These are phyloP conservation scores for Esteya vermicola DNA, from an alignment of 2,329 filamentous ascomycete genomes.

Conservation along the genomic window DNA sequence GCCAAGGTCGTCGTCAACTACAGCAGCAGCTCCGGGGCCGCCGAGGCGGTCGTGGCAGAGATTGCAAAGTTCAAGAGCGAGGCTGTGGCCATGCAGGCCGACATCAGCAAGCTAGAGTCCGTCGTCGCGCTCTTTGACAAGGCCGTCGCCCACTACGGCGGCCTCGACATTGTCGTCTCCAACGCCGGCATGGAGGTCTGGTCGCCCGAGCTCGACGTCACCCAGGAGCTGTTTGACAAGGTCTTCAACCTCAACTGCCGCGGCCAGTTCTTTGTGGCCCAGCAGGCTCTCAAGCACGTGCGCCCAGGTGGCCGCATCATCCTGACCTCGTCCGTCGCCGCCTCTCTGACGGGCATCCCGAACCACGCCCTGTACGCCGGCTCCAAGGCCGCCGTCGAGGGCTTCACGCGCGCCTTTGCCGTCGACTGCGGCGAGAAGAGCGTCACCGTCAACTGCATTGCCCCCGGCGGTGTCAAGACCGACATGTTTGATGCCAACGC, in stretches of 20 bases:
- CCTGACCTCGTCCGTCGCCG: conserved; percentile 56
- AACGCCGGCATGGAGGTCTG: conserved; percentile 60
- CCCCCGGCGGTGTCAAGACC: conserved; percentile 58
- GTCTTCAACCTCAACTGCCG: conserved; percentile 59
- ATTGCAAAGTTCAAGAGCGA: conserved; percentile 41
- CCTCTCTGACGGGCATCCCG: conserved; percentile 50
- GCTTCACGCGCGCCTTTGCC: conserved; percentile 56
- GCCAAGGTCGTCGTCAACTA: conserved; percentile 56
- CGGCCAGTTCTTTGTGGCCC: conserved; percentile 65
- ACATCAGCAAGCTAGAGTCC: conserved; percentile 44
- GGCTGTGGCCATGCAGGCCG: conserved; percentile 46
- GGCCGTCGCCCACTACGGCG: conserved; percentile 51
- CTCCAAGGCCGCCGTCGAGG: conserved; percentile 59
- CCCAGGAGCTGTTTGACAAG: conserved; percentile 55
- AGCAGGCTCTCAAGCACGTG: conserved; percentile 59
- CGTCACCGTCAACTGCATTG: conserved; percentile 60
- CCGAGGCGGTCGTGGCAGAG: conserved; percentile 40
- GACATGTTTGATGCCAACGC: conserved; percentile 65
- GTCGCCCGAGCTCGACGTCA: conserved; percentile 55
- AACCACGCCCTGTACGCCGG: conserved; percentile 61
- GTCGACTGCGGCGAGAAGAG: conserved; percentile 55
- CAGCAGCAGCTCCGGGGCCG: conserved; percentile 36
- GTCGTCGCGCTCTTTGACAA: conserved; percentile 51
- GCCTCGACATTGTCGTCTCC: conserved; percentile 58
- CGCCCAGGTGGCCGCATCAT: conserved; percentile 57